Base-by-base conservation (phyloP, 805 yeast species). In the Teunomyces funiuensis region DNA sequence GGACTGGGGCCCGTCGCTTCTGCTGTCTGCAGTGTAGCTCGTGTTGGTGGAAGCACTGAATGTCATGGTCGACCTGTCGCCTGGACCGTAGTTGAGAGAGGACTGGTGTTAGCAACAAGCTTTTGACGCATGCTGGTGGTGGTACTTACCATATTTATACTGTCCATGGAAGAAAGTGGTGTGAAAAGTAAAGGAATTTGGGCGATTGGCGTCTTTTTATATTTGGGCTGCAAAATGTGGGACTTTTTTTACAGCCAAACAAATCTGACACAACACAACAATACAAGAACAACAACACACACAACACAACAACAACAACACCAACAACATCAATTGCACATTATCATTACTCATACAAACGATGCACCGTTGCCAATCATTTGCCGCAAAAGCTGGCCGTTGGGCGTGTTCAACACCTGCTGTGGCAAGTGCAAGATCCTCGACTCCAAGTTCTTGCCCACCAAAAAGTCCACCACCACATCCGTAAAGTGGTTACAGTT, bases 401-500 rank as follows among this genome's bases (percentile, higher is more conserved):
- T 62, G 2, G 71, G 70, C 5, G 65, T 53, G 33, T 51, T 53
- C 47, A 69, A 76, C 10, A 68, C 86, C 28, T 65, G 65, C 36
- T 71, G 69, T 0, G 88, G 87, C 15, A 82, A 65, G 14, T 65
- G 57, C 28, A 71, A 55, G 16, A 82, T 81, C 38, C 75, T 63
- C 15, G 66, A 67, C 9, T 85, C 88, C 28, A 83, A 65, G 38
- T 64, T 70, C 43, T 66, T 63, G 5, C 82, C 85, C 17, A 76
- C 80, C 43, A 81, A 58, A 46, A 82, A 82, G 51, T 81, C 80
- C 30, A 77, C 52, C 42, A 77, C 53, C 33, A 74, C 80, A 49
- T 81, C 74, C 14, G 83, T 71, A 60, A 83, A 82, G 59, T 83
- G 83, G 60, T 82, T 82, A 59, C 88, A 82, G 53, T 82, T 82